Percentiles rank a stretch among this genome's conserved stretches.
phyloP scores from a whole-genome alignment of 1,284 basidiomycete genomes.

The Psilocybe mexicana region DNA sequence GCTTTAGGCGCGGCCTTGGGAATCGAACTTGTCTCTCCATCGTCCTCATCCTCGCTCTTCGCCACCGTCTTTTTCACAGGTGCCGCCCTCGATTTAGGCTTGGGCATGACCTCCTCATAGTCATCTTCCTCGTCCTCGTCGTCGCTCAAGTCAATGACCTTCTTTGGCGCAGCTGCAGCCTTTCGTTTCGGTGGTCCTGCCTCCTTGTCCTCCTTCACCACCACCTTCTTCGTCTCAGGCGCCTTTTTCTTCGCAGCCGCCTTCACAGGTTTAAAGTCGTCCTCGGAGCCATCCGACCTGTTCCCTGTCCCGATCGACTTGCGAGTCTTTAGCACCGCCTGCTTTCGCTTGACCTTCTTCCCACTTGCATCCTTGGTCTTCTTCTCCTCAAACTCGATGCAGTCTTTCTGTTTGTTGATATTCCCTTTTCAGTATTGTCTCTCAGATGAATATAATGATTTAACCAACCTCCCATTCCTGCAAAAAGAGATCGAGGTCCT shows the following conservation, averaged over 20 bases:
- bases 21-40: too few relatives aligned
- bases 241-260: constrained; percentile 47
- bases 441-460: not conserved
- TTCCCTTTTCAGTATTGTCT: constrained; percentile 7
- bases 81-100: constrained; percentile 35
- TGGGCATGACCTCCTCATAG: constrained; percentile 13
- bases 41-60: not conserved
- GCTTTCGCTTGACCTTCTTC: constrained; percentile 75
- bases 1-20: not conserved
- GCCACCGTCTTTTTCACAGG: constrained; percentile 14
- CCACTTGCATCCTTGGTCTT: constrained; percentile 53
- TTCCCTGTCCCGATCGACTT: constrained; percentile 62
- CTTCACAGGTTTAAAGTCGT: constrained; percentile 78
- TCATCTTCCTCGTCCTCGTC: constrained; percentile 15
- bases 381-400: constrained; percentile 61
- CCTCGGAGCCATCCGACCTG: constrained; percentile 53
- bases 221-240: constrained; percentile 30
- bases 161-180: constrained; percentile 13
- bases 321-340: constrained; percentile 70
- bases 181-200: constrained; percentile 19
- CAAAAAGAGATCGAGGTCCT: constrained; percentile 85
- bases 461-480: constrained; percentile 79
- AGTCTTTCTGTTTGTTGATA: constrained; percentile 49
- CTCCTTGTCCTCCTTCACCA: constrained; percentile 21
- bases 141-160: constrained; percentile 13